Conservation (phyloP, 2,329 filamentous ascomycete genomes). For the Epichloe brachyelytri region DNA sequence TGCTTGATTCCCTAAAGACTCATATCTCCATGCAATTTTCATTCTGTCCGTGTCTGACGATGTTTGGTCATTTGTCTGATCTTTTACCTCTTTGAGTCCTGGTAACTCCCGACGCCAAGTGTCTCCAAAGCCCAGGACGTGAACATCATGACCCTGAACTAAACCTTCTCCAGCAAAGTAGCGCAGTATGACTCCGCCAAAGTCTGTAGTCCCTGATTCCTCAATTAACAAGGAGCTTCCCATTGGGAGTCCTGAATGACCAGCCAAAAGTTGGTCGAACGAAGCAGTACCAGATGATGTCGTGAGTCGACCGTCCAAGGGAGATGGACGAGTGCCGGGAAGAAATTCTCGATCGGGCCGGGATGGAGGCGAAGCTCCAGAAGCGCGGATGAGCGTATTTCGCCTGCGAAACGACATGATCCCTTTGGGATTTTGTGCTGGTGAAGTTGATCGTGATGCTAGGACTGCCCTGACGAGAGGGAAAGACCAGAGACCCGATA, state of each 20-base stretch:
- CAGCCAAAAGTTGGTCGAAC: conserved; percentile 71
- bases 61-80: conserved; percentile 25
- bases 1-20: conserved; percentile 53
- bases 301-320: conserved; percentile 72
- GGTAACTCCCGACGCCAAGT: conserved; percentile 76
- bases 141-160: conserved; percentile 78
- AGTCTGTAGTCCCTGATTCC: conserved; percentile 89
- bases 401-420: conserved; percentile 46
- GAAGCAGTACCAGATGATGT: conserved; percentile 86
- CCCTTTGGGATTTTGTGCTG: not conserved
- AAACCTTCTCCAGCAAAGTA: conserved; percentile 92
- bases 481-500: not conserved
- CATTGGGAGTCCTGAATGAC: conserved; percentile 72
- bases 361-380: conserved; percentile 11
- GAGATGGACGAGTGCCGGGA: conserved; percentile 62
- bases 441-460: not conserved
- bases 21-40: conserved; percentile 99
- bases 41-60: conserved; percentile 56
- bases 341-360: conserved; percentile 25
- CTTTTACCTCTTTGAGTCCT: conserved; percentile 40
- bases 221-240: conserved; percentile 72
- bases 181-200: conserved; percentile 67
- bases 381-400: conserved; percentile 35
- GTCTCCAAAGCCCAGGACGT: conserved; percentile 69
- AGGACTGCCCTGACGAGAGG: not conserved